Evolutionary conservation across 208 protist genomes (phyloP), one percentile per base, ranked within the genome.

Genomic region (Wallacemonas rigidus): DNA sequence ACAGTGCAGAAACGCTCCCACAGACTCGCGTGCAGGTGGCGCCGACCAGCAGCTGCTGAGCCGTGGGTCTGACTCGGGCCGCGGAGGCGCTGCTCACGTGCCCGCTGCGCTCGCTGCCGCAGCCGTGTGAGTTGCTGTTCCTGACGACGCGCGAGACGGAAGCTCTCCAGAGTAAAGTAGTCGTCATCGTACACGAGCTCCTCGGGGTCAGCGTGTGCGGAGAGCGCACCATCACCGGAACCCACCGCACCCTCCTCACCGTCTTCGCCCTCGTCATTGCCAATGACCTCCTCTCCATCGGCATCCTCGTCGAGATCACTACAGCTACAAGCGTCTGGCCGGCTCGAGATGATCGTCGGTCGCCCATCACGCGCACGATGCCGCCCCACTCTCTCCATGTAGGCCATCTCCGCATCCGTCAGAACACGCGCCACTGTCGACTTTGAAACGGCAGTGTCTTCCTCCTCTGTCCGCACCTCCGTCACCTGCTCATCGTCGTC

Each of bases 141-240:
- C 65, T 91, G 81, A 12, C 78, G 74, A 47, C 72, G 68, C 5
- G 77, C 88, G 45, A 85, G 72, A 40, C 86, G 85, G 68, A 94
- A 94, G 8, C 74, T 79, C 53, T 90, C 81, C 35, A 61, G 75
- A 6, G 74, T 87, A 74, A 80, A 86, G 43, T 84, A 48, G 63
- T 92, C 85, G 8, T 90, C 85, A 15, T 89, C 88, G 76, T 90
- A 90, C 36, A 87, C 85, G 44, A 87, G 79, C 38, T 87, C 86
- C 43, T 88, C 76, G 17, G 63, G 43, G 39, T 54, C 73, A 0
- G 36, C 47, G 67, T 45, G 64, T 8, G 17, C 64, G 48, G 64
- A 17, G 3, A 17, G 48, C 14, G 48, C 14, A 15, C 26, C 26
- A 26, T 26, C 26, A 26, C 26, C 26, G 26, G 26, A 26, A 26